Base-by-base conservation (phyloP, 2,329 filamentous ascomycete genomes). In the Claviceps capensis region DNA sequence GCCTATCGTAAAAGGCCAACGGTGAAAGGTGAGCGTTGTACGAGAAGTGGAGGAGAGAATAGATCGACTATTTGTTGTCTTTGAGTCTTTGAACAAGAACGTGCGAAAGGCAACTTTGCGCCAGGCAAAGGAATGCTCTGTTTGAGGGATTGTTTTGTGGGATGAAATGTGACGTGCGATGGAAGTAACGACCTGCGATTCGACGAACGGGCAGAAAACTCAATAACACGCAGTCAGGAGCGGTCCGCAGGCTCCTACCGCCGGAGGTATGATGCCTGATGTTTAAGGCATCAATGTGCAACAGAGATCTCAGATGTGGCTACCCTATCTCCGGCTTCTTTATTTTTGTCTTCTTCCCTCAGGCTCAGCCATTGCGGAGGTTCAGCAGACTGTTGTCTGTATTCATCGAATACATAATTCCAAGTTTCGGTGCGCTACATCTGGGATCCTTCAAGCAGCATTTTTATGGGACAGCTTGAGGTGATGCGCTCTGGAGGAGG, bases 51-150 rank as follows among this genome's bases (percentile, higher is more conserved):
- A 55, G 54, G 50, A 45, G 50, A 48, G 47, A 48, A 54, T 58
- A 58, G 56, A 54, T 62, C 55, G 56, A 62, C 57, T 61, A 58
- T 44, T 52, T 62, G 22, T 60, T 58, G 63, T 59, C 54, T 50
- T 47, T 53, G 56, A 44, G 63, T 58, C 54, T 50, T 47, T 53
- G 56, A 44, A 44, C 42, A 47, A 50, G 50, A 40, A 44, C 52
- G 51, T 55, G 52, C 34, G 47, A 49, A n/a, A 47, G 55, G 52
- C 57, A 60, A 66, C 61, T 64, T 67, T 69, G 68, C 67, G 56
- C 68, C 68, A 68, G 67, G 67, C 67, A 70, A 68, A 60, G 60
- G 51, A 59, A 48, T 53, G 54, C 53, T 57, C 16, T 53, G 30
- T 34, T 45, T 50, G 23, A 40, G 54, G 54, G 47, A 38, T 46